Evolutionary conservation across 768 basidiomycete species (phyloP).

Genomic region (Russula emetica): DNA sequence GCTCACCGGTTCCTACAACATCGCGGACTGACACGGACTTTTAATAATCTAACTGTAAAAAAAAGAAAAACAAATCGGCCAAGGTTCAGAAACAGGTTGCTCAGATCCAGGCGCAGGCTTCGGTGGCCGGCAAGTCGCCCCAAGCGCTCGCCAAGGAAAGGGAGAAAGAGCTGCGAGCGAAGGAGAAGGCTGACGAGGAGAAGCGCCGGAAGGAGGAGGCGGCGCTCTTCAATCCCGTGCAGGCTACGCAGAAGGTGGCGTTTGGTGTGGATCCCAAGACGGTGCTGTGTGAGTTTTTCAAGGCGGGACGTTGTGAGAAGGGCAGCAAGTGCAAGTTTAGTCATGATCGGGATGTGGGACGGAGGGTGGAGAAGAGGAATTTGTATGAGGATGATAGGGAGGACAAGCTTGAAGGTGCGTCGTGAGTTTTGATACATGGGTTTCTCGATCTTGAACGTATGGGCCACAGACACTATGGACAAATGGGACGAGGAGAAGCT

Average conservation of each 20-base stretch:
- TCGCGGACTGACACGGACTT: conserved; percentile 14
- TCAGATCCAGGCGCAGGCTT: conserved; percentile 71
- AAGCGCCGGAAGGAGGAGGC: conserved; percentile 83
- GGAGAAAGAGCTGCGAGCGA: conserved; percentile 72
- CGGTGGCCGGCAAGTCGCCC: conserved; percentile 73
- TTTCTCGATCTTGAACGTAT: neutral
- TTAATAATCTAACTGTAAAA: too few relatives aligned
- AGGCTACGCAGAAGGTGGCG: conserved; percentile 75
- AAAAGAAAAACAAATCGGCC: conserved; percentile 88
- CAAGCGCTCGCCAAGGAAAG: conserved; percentile 79
- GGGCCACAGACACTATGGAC: conserved; percentile 84
- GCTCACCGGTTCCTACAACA: neutral
- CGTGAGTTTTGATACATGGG: neutral
- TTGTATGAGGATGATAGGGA: conserved; percentile 85
- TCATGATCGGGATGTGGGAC: conserved; percentile 81
- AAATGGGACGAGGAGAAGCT: conserved; percentile 96
- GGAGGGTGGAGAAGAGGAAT: conserved; percentile 95
- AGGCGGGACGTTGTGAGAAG: conserved; percentile 91
- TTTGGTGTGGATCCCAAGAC: conserved; percentile 98
- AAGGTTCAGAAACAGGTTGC: conserved; percentile 87
- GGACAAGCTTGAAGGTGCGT: conserved; percentile 65
- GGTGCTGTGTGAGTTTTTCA: conserved; percentile 86
- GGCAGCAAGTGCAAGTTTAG: conserved; percentile 96
- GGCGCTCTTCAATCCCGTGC: conserved; percentile 73
- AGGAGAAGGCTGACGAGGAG: conserved; percentile 74